Evolutionary conservation across 441 rosid species (phyloP).

Genomic region (Pelargonium cotyledonis): DNA sequence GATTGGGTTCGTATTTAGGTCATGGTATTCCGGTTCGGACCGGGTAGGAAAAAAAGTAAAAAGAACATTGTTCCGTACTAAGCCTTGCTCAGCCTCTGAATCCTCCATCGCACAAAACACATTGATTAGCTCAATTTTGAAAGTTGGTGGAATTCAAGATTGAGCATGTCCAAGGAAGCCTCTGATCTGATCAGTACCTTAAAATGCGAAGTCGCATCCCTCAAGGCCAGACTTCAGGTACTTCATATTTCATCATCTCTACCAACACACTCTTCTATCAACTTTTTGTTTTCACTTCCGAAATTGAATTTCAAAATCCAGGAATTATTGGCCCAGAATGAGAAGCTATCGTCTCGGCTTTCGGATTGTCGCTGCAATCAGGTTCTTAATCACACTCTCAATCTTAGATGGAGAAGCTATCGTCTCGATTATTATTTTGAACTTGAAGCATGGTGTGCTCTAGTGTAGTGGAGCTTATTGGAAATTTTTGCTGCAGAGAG

Average conservation of each 20-base stretch:
- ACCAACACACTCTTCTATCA: background rate
- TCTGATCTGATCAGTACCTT: background rate
- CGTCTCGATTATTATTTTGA: no score
- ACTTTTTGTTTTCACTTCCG: background rate
- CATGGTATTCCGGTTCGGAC: no score
- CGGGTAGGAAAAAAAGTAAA: no score
- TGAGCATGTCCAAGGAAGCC: background rate
- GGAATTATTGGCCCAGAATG: slow-evolving; percentile 62
- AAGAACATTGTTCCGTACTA: no score
- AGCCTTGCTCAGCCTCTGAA: no score
- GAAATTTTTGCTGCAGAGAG: slow-evolving; percentile 30
- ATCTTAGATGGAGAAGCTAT: no score
- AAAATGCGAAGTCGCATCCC: background rate
- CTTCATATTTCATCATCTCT: background rate
- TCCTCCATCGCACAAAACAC: no score
- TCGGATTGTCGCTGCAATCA: slow-evolving; percentile 48
- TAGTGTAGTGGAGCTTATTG: background rate
- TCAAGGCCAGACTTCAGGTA: background rate
- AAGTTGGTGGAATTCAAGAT: background rate
- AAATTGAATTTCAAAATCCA: slow-evolving; percentile 18
- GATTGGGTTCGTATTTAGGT: no score
- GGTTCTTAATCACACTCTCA: slow-evolving; percentile 25
- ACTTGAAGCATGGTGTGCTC: background rate
- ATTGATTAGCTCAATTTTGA: no score
- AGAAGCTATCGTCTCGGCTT: slow-evolving; percentile 39